These are phyloP conservation scores for Silene noctiflora DNA, from an alignment of 179 eudicot species.

Conservation along the genomic window DNA sequence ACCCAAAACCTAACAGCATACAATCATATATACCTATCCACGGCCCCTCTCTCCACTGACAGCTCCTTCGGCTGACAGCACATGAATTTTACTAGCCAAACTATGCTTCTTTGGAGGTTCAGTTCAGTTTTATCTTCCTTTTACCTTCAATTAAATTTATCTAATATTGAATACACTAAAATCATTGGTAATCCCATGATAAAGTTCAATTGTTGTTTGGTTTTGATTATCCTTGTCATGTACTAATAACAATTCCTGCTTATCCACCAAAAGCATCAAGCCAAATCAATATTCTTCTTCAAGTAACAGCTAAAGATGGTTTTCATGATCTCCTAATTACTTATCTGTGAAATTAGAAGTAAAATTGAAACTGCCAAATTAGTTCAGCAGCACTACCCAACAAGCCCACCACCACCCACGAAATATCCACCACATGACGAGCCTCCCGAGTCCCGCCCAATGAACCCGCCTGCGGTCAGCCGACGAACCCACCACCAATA, in stretches of 20 bases:
- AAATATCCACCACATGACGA: no score
- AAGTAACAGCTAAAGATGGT: neutral
- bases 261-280: neutral
- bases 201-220: neutral
- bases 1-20: neutral
- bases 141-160: neutral
- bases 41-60: neutral
- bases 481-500: no score
- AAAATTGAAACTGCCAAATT: neutral
- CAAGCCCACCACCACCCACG: no score
- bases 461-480: no score
- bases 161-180: neutral
- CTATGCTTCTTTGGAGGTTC: neutral
- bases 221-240: neutral
- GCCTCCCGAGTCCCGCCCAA: no score
- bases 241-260: constrained; percentile 4
- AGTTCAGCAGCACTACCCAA: no score
- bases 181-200: neutral
- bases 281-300: constrained; percentile 11
- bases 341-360: neutral
- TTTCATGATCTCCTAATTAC: neutral
- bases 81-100: neutral
- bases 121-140: neutral
- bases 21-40: neutral
- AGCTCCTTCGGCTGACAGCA: neutral